Percentiles rank a stretch among this genome's conserved stretches.
These are phyloP conservation scores for Balamuthia mandrillaris DNA, from an alignment of 208 protist genomes.

Conservation along the genomic window DNA sequence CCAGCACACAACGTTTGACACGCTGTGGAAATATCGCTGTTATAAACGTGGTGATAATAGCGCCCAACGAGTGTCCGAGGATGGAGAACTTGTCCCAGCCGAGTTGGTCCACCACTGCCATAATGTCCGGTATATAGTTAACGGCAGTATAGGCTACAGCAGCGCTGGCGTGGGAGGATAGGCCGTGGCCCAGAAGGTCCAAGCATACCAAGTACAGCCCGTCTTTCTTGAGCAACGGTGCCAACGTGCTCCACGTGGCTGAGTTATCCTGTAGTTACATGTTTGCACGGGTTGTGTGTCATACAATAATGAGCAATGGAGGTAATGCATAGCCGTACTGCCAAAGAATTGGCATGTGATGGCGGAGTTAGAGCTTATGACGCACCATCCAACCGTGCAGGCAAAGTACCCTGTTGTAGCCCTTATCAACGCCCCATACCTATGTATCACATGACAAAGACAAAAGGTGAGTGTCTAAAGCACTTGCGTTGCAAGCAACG, in stretches of 20 bases:
- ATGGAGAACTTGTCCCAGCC: constrained; percentile 12
- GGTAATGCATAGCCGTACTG: no score
- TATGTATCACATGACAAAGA: no score
- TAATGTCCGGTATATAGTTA: constrained; percentile 2
- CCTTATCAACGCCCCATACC: not conserved
- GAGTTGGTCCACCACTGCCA: not conserved
- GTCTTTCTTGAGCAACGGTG: not conserved
- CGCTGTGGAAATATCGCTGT: not conserved
- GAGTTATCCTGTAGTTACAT: no score
- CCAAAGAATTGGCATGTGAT: no score
- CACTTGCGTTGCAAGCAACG: no score
- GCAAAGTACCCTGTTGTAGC: not conserved
- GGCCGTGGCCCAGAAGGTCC: not conserved
- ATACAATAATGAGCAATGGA: no score
- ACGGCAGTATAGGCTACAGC: not conserved
- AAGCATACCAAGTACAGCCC: not conserved
- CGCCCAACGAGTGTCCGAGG: not conserved
- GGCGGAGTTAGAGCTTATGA: no score
- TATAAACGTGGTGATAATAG: not conserved
- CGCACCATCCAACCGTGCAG: constrained; percentile 2
- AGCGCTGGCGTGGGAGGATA: not conserved
- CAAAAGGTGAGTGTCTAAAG: no score
- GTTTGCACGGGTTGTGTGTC: no score
- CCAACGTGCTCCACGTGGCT: not conserved
- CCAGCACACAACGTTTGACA: not conserved